phyloP scores from a whole-genome alignment of 179 eudicot genomes.

The Vitellaria paradoxa region DNA sequence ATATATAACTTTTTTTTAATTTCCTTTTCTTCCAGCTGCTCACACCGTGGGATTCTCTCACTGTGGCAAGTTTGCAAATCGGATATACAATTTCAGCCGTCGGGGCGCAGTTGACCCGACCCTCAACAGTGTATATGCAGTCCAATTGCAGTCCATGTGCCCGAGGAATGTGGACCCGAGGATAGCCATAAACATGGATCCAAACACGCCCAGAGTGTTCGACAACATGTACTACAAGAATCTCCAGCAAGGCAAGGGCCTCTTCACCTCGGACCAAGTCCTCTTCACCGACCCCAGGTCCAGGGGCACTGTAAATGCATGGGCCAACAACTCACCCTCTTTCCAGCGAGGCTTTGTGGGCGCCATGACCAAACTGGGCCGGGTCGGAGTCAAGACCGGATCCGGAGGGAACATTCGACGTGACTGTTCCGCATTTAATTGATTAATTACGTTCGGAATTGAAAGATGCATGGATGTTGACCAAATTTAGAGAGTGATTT shows the following conservation, averaged over 20 bases:
- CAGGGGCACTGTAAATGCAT: constrained; percentile 38
- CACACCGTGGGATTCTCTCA: constrained; percentile 88
- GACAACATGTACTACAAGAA: constrained; percentile 67
- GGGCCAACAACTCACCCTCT: constrained; percentile 44
- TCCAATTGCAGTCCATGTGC: constrained; percentile 57
- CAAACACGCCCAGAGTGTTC: constrained; percentile 53
- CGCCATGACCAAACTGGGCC: constrained; percentile 81
- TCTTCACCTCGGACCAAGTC: constrained; percentile 78
- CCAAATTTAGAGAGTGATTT: no score
- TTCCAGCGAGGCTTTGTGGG: constrained; percentile 50
- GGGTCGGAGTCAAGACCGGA: constrained; percentile 75
- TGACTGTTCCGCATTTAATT: constrained; percentile 64
- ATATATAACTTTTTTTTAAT: no score
- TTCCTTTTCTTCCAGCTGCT: constrained; percentile 36
- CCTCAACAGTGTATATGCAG: constrained; percentile 47
- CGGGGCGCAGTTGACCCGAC: constrained; percentile 60
- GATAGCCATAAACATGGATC: constrained; percentile 76
- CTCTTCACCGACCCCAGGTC: constrained; percentile 65
- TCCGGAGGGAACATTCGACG: constrained; percentile 64
- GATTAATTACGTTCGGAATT: background rate
- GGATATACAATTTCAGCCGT: constrained; percentile 65
- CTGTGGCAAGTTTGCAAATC: constrained; percentile 58
- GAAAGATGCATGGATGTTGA: no score
- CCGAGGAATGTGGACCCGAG: constrained; percentile 74
- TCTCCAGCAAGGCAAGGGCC: constrained; percentile 65